Evolutionary conservation across 2,329 filamentous ascomycete genomes (phyloP).

Genomic region (Paecilomyces variotii): DNA sequence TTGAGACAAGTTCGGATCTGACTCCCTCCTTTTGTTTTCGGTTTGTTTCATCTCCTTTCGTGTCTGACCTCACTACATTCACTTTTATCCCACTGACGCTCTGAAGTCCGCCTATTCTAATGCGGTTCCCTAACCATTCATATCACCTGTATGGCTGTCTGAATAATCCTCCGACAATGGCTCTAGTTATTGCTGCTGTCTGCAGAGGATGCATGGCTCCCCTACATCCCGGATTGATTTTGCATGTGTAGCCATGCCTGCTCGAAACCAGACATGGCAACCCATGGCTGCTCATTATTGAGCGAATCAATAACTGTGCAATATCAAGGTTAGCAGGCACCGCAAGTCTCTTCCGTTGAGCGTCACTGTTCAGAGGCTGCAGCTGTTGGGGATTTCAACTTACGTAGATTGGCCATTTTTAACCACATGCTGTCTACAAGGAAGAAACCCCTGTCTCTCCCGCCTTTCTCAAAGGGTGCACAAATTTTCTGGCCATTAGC

Average conservation of each 20-base stretch:
- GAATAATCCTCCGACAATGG: neutral
- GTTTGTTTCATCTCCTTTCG: neutral
- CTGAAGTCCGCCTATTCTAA: no score
- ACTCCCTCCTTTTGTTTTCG: neutral
- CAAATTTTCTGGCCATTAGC: constrained; percentile 53
- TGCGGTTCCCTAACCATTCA: neutral
- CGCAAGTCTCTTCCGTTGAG: neutral
- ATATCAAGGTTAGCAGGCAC: neutral
- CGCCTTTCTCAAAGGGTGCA: constrained; percentile 22
- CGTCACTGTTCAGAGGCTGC: neutral
- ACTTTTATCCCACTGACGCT: neutral
- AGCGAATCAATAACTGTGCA: neutral
- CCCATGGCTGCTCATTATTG: neutral
- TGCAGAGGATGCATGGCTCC: neutral
- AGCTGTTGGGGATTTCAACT: constrained; percentile 6
- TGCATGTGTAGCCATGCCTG: neutral
- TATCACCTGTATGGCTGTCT: neutral
- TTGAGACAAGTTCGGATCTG: neutral
- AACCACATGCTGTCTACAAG: constrained; percentile 39
- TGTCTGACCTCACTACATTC: neutral
- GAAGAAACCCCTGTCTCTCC: constrained; percentile 19
- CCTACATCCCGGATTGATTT: neutral
- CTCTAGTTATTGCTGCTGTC: neutral
- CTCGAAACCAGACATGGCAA: neutral
- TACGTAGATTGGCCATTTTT: constrained; percentile 38